phyloP scores from a whole-genome alignment of 495 filamentous ascomycete species.

The Diplogelasinospora grovesii region DNA sequence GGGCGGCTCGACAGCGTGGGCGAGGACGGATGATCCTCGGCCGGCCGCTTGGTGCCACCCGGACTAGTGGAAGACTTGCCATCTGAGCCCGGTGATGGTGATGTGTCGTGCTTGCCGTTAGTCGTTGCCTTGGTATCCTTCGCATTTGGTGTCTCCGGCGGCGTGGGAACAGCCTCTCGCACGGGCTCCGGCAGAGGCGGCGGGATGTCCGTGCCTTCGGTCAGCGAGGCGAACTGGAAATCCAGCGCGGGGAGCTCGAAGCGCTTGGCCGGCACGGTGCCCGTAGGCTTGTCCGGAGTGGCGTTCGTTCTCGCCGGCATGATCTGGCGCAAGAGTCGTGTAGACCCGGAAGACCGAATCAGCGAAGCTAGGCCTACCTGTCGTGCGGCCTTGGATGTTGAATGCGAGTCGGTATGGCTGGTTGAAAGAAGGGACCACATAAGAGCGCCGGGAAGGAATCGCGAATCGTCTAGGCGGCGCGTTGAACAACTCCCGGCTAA shows the following conservation, averaged over 20 bases:
- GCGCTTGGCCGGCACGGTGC: conserved; percentile 26
- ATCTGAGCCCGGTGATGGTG: conserved; percentile 28
- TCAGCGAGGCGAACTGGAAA: conserved; percentile 45
- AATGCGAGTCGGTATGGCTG: conserved; percentile 1
- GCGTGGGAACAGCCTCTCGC: conserved; percentile 30
- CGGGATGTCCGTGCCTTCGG: conserved; percentile 52
- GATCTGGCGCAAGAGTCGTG: neutral
- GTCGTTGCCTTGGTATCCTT: conserved; percentile 12
- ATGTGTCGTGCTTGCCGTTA: conserved; percentile 27
- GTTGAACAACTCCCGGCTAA: neutral
- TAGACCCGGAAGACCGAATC: too few relatives aligned
- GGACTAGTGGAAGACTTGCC: conserved; percentile 19
- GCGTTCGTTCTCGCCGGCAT: conserved; percentile 24
- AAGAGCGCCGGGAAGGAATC: conserved; percentile 2
- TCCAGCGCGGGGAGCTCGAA: conserved; percentile 50
- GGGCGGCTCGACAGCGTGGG: conserved; percentile 36
- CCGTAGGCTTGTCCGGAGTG: conserved; percentile 10
- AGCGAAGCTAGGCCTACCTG: too few relatives aligned
- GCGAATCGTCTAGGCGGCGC: conserved; percentile 12
- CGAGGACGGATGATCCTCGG: conserved; percentile 39
- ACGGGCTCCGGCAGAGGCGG: conserved; percentile 46
- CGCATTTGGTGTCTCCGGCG: conserved; percentile 25
- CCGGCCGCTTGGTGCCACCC: conserved; percentile 31
- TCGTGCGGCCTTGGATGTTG: neutral
- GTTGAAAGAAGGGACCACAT: too few relatives aligned